Evolutionary conservation across 163 green algal genomes (phyloP).

Genomic region (Scenedesmus sp.): DNA sequence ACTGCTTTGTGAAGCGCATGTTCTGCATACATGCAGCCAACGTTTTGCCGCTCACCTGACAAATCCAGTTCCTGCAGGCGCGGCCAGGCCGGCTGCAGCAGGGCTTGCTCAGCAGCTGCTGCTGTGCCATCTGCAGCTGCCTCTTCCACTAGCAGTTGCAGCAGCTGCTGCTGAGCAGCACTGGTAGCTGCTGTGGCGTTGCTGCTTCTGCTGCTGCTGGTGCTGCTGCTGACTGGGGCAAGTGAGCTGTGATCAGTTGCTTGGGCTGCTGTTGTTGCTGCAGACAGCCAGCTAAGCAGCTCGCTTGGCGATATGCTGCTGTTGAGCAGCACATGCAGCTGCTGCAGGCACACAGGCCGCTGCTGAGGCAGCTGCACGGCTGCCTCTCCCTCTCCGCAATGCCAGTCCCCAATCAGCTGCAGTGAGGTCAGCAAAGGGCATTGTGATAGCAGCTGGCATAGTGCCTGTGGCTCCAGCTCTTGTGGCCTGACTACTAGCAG

Average conservation of each 20-base stretch:
- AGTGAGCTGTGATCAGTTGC: too few relatives aligned
- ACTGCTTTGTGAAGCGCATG: too few relatives aligned
- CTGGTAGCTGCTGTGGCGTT: background rate
- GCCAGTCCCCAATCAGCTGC: background rate
- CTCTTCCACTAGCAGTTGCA: background rate
- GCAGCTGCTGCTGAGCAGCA: background rate
- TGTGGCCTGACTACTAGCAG: background rate
- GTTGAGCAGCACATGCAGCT: slow-evolving; percentile 3
- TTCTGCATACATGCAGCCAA: too few relatives aligned
- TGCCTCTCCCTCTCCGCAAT: background rate
- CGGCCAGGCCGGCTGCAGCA: background rate
- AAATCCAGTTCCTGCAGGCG: slow-evolving; percentile 28
- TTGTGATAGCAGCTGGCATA: background rate
- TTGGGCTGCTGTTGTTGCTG: background rate
- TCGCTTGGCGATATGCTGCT: background rate
- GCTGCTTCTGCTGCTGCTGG: too few relatives aligned
- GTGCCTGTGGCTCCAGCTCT: background rate
- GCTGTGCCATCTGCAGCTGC: background rate
- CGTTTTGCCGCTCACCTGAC: background rate
- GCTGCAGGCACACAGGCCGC: too few relatives aligned
- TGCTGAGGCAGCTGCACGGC: background rate
- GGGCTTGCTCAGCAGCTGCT: background rate
- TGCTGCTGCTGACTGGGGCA: background rate
- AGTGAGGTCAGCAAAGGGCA: slow-evolving; percentile 16
- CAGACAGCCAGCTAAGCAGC: background rate